Percentiles rank a stretch among this genome's conserved stretches.
These are phyloP conservation scores for Xerocomus potaroensis DNA, from an alignment of 768 basidiomycete species.

Conservation along the genomic window DNA sequence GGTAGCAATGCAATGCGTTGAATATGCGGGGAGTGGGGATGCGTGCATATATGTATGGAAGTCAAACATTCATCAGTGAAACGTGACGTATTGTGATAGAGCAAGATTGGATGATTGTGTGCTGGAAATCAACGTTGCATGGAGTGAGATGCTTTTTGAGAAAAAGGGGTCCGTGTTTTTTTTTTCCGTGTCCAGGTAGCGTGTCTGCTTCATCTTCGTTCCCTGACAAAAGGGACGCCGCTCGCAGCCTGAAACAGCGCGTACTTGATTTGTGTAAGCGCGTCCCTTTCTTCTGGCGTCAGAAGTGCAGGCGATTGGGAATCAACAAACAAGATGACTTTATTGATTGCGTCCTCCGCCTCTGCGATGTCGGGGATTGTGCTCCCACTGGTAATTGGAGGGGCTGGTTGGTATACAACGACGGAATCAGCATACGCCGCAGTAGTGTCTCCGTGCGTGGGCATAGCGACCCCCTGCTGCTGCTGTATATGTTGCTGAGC, in stretches of 20 bases:
- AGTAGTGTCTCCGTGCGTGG: slow-evolving; percentile 21
- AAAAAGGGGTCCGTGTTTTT: no score
- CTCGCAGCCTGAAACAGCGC: slow-evolving; percentile 49
- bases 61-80: slow-evolving; percentile 20
- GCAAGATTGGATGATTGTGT: slow-evolving; percentile 9
- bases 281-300: slow-evolving; percentile 34
- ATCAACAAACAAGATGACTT: slow-evolving; percentile 51
- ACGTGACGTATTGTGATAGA: slow-evolving; percentile 13
- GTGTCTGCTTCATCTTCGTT: slow-evolving; percentile 23
- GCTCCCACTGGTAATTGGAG: slow-evolving; percentile 30
- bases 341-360: slow-evolving; percentile 52
- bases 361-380: slow-evolving; percentile 41
- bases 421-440: slow-evolving; percentile 26
- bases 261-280: slow-evolving; percentile 46
- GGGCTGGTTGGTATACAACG: slow-evolving; percentile 31
- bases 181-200: slow-evolving; percentile 1
- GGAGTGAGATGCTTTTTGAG: slow-evolving; percentile 17
- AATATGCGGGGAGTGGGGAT: slow-evolving; percentile 20
- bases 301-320: slow-evolving; percentile 31
- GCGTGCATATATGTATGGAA: slow-evolving; percentile 21
- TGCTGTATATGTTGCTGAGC: slow-evolving; percentile 28
- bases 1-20: slow-evolving; percentile 20
- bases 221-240: slow-evolving; percentile 34
- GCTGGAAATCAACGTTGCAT: slow-evolving; percentile 11
- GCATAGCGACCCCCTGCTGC: slow-evolving; percentile 28